Evolutionary conservation across 1,139 yeast genomes (phyloP), one percentile per base, ranked within the genome.

Genomic region (Kodamaea anthophila): DNA sequence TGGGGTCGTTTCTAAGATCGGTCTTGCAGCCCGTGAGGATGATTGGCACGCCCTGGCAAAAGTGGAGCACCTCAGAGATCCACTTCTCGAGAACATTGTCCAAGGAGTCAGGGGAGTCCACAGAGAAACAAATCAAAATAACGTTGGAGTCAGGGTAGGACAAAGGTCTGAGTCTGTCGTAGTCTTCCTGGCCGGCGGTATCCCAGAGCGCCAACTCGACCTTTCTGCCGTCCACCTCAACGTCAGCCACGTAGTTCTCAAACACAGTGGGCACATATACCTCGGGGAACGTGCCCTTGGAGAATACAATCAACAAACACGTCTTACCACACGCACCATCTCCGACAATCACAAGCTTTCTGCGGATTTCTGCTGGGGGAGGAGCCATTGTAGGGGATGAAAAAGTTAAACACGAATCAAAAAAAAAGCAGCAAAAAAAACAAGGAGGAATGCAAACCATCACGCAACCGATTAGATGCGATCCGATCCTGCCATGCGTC

Each of bases 171-270:
- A 87, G 72, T 65, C 96, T 81, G 60, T 86, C 95, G 60, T 86
- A 87, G 65, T 87, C 96, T 69, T 87, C 96, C 72, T 87, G 96
- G 41, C 96, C 96, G 34, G 96, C 96, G 47, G 96, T 87, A 84
- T 87, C 96, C 96, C 96, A 87, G 43, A 87, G 71, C 14, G 96
- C 95, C 62, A 87, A 72, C 58, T 85, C 94, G 36, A 86, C 95
- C 59, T 84, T 84, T 68, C 94, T 81, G 34, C 96, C 96, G 51
- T 87, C 88, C 39, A 87, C 94, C 56, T 83, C 94, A 35, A 87
- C 95, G 53, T 85, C 94, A 28, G 95, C 91, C 46, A 85, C 94
- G 60, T 87, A 86, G 68, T 86, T 86, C 58, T 87, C 96, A 53
- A 87, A 87, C 37, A 87, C 96, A 16, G 96, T 87, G 47, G 96